A percentile compares a stretch with the other conserved stretches of the same genome.
Conservation (phyloP, 164 flowering plant species). For the Kingdonia uniflora region DNA sequence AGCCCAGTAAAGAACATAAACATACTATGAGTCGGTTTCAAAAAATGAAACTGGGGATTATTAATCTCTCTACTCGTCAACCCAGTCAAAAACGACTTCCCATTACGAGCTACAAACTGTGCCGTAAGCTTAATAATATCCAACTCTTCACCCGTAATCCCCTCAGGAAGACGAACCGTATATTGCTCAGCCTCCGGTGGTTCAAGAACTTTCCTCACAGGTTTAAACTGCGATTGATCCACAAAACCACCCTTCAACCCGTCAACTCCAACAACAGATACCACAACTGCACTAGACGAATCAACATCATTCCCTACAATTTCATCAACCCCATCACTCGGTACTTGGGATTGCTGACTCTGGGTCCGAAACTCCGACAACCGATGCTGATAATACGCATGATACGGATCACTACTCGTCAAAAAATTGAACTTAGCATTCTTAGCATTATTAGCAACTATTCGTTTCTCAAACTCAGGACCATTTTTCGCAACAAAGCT, state of each 20-base stretch:
- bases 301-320: slow-evolving; percentile 3
- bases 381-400: slow-evolving; percentile 89
- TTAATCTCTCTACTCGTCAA: slow-evolving; percentile 82
- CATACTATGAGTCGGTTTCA: slow-evolving; percentile 98
- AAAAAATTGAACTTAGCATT: slow-evolving; percentile 89
- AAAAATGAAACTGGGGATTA: slow-evolving; percentile 86
- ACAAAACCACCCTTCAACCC: slow-evolving; percentile 37
- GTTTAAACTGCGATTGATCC: slow-evolving; percentile 38
- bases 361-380: slow-evolving; percentile 75
- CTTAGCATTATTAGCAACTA: slow-evolving; percentile 68
- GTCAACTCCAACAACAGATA: slow-evolving; percentile 17
- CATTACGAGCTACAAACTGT: slow-evolving; percentile 96
- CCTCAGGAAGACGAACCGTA: slow-evolving; percentile 94
- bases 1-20: slow-evolving; percentile 87
- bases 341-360: slow-evolving; percentile 25
- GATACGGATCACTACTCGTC: slow-evolving; percentile 82
- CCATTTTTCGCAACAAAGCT: slow-evolving; percentile 94
- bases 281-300: slow-evolving; percentile 33
- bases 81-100: slow-evolving; percentile 82
- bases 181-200: slow-evolving; percentile 95
- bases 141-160: slow-evolving; percentile 91
- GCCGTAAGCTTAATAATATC: slow-evolving; percentile 96
- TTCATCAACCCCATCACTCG: no score
- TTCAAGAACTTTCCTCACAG: slow-evolving; percentile 67
- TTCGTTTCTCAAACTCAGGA: slow-evolving; percentile 87